phyloP scores from a whole-genome alignment of 225 moss, liverwort and hornwort species.

The Physcomitrellopsis africana region DNA sequence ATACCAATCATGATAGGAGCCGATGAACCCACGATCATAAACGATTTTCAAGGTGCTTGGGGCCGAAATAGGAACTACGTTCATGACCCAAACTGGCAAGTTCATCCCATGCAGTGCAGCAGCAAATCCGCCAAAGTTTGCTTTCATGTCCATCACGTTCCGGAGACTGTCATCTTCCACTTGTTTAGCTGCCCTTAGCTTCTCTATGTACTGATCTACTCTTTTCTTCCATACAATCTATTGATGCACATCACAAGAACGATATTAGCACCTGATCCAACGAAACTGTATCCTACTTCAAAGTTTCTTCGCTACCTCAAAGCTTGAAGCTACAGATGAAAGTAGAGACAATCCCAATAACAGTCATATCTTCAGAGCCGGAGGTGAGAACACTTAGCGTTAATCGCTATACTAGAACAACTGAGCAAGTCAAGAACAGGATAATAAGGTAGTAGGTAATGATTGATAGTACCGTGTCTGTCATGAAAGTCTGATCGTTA shows the following conservation, averaged over 20 bases:
- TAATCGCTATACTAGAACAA: background rate
- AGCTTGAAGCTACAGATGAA: background rate
- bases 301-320: conserved; percentile 1
- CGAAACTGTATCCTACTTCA: background rate
- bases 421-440: background rate
- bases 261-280: conserved; percentile 11
- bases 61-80: conserved; percentile 76
- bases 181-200: conserved; percentile 69
- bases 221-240: conserved; percentile 81
- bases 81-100: conserved; percentile 92
- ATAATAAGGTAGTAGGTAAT: background rate
- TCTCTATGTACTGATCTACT: conserved; percentile 76
- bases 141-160: conserved; percentile 99
- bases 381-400: too few species aligned
- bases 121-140: conserved; percentile 94
- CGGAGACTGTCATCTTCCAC: conserved; percentile 66
- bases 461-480: conserved; percentile 68
- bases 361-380: background rate
- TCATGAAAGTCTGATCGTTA: conserved; percentile 55
- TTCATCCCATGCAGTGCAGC: conserved; percentile 68
- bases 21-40: conserved; percentile 94
- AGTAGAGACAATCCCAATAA: background rate
- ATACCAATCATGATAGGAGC: conserved; percentile 94
- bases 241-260: conserved; percentile 3
- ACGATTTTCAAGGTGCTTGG: conserved; percentile 84